A percentile compares a stretch with the other conserved stretches of the same genome.
Evolutionary conservation across 495 filamentous ascomycete species (phyloP).

Genomic region (Penicillium alfredii): DNA sequence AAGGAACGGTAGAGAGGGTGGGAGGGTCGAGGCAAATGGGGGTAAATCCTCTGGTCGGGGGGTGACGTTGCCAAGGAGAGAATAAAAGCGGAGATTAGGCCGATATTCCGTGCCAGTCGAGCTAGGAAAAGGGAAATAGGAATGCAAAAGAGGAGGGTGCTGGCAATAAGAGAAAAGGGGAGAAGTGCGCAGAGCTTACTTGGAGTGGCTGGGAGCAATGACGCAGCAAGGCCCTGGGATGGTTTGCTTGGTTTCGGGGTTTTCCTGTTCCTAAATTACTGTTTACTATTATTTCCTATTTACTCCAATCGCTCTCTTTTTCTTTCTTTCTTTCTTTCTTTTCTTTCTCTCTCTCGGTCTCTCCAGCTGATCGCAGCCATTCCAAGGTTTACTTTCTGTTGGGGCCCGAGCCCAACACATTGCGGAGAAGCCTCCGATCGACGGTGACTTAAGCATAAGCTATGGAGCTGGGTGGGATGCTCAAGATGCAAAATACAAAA

Average conservation of each 20-base stretch:
- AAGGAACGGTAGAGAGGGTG: conserved; percentile 9
- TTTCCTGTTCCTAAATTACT: too few species aligned
- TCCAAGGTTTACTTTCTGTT: conserved; percentile 19
- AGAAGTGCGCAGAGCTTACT: conserved; percentile 9
- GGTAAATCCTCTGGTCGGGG: conserved; percentile 7
- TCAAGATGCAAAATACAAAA: too few species aligned
- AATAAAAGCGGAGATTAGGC: too few species aligned
- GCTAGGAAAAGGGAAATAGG: background rate
- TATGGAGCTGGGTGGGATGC: too few species aligned
- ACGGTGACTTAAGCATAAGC: too few species aligned
- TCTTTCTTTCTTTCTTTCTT: background rate
- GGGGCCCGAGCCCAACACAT: conserved; percentile 13
- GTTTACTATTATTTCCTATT: background rate
- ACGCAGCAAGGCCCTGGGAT: conserved; percentile 1
- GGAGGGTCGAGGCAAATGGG: background rate
- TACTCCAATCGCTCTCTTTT: too few species aligned
- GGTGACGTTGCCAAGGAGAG: too few species aligned
- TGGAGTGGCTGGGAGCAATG: conserved; percentile 1
- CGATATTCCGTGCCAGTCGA: too few species aligned
- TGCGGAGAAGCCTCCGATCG: too few species aligned
- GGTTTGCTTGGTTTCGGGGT: too few species aligned
- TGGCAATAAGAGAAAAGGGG: conserved; percentile 6
- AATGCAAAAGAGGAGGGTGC: conserved; percentile 4
- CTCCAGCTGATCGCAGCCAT: too few species aligned
- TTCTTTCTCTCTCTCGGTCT: background rate